Evolutionary conservation across 164 flowering plant genomes (phyloP).

Genomic region (Santalum album): DNA sequence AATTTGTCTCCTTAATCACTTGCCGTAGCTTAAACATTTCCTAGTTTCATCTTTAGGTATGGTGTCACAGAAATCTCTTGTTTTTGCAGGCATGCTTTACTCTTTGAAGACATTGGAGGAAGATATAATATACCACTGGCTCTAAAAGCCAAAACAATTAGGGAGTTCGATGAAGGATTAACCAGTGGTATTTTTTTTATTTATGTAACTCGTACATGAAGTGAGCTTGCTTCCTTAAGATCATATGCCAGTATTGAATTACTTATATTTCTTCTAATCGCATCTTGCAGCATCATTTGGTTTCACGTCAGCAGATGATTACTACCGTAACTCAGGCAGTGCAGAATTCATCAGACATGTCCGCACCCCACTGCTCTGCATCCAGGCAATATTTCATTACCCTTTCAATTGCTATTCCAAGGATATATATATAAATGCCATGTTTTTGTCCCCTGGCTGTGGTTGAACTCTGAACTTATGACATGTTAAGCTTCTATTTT

Average conservation of each 20-base stretch:
- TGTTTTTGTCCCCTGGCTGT: too few species aligned
- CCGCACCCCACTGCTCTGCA: slow-evolving; percentile 68
- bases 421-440: too few species aligned
- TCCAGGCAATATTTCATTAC: slow-evolving; percentile 44
- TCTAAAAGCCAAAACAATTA: slow-evolving; percentile 66
- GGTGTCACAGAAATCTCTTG: neutral
- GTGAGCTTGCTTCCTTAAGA: too few species aligned
- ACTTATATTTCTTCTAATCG: too few species aligned
- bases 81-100: slow-evolving; percentile 54
- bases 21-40: too few species aligned
- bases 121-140: slow-evolving; percentile 64
- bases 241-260: too few species aligned
- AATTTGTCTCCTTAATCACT: neutral
- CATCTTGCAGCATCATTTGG: slow-evolving; percentile 79
- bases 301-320: slow-evolving; percentile 86
- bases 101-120: slow-evolving; percentile 77
- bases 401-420: neutral
- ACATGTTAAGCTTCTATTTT: too few species aligned
- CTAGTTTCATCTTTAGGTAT: neutral
- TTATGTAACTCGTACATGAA: too few species aligned
- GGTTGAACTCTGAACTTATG: too few species aligned
- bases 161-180: slow-evolving; percentile 78
- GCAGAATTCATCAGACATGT: slow-evolving; percentile 66
- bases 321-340: slow-evolving; percentile 79
- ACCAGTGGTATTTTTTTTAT: slow-evolving; percentile 46